Percentiles rank a stretch among this genome's conserved stretches.
These are phyloP conservation scores for Chalciporus chontae DNA, from an alignment of 768 basidiomycete species.

Conservation along the genomic window DNA sequence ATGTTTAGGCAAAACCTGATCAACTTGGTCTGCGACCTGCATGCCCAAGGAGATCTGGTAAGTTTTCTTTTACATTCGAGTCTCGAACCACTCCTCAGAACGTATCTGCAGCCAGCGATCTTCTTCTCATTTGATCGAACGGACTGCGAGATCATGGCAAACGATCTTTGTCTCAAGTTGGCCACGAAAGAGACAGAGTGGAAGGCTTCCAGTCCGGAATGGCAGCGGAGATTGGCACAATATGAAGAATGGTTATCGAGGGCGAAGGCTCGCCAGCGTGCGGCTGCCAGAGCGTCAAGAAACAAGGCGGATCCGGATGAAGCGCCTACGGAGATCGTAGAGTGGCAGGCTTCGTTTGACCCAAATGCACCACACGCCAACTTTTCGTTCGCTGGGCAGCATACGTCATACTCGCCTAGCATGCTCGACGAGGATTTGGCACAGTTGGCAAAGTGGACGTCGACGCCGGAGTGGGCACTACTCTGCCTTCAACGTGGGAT, in stretches of 20 bases:
- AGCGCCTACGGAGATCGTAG: constrained; percentile 14
- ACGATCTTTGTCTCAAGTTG: constrained; percentile 35
- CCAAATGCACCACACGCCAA: constrained; percentile 53
- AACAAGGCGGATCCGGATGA: constrained; percentile 33
- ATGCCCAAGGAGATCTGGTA: constrained; percentile 52
- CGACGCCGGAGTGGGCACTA: constrained; percentile 42
- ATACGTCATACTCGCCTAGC: constrained; percentile 39
- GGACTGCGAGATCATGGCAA: constrained; percentile 54
- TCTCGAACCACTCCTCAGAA: neutral
- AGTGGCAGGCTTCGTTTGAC: constrained; percentile 56
- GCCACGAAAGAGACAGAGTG: constrained; percentile 46
- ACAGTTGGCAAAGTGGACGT: constrained; percentile 33
- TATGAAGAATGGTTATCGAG: constrained; percentile 49
- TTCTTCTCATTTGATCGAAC: constrained; percentile 64
- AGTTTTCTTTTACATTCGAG: constrained; percentile 18
- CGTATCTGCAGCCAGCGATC: constrained; percentile 50
- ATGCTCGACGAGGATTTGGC: constrained; percentile 49
- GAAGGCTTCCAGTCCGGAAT: constrained; percentile 43
- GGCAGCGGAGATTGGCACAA: constrained; percentile 47
- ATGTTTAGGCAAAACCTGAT: constrained; percentile 45
- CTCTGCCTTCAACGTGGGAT: constrained; percentile 55
- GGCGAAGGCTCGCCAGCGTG: constrained; percentile 47
- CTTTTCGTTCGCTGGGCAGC: constrained; percentile 55
- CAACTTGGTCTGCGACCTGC: constrained; percentile 53
- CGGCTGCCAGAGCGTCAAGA: constrained; percentile 39